Conservation (phyloP, 768 basidiomycete genomes). For the Cubamyces sp. region DNA sequence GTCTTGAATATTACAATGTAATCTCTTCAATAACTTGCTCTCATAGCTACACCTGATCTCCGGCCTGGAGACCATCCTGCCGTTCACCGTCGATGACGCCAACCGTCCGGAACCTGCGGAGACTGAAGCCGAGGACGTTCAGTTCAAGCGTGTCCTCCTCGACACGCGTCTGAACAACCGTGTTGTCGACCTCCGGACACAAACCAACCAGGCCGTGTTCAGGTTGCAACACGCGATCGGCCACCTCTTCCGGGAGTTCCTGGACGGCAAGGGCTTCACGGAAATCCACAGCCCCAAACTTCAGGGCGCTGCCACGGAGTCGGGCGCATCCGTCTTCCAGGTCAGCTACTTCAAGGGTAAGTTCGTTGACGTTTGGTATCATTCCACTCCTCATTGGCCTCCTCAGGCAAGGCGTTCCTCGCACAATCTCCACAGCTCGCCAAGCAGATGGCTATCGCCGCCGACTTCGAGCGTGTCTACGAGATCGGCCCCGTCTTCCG, state of each 20-base stretch:
- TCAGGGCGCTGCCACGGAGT: conserved; percentile 96
- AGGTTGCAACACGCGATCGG: conserved; percentile 88
- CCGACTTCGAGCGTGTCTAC: conserved; percentile 97
- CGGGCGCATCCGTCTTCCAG: conserved; percentile 96
- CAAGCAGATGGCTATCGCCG: conserved; percentile 99
- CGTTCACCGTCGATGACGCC: conserved; percentile 94
- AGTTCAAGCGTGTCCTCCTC: conserved; percentile 81
- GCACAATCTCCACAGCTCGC: conserved; percentile 97
- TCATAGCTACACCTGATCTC: conserved; percentile 62
- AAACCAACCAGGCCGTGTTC: conserved; percentile 96
- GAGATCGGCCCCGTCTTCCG: conserved; percentile 98
- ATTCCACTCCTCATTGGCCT: not conserved
- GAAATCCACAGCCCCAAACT: conserved; percentile 99
- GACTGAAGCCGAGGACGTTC: conserved; percentile 58
- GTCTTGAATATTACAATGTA: not conserved
- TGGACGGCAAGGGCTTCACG: conserved; percentile 75
- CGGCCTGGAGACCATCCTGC: conserved; percentile 76
- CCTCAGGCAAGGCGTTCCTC: conserved; percentile 81
- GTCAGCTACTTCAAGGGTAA: conserved; percentile 96
- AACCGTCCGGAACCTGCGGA: conserved; percentile 86
- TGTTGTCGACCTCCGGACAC: conserved; percentile 93
- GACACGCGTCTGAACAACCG: conserved; percentile 96
- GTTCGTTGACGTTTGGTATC: conserved; percentile 19
- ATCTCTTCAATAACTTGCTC: not conserved
- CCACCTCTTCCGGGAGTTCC: conserved; percentile 82